Conservation (phyloP, 2,329 filamentous ascomycete species). For the Colletotrichum godetiae region DNA sequence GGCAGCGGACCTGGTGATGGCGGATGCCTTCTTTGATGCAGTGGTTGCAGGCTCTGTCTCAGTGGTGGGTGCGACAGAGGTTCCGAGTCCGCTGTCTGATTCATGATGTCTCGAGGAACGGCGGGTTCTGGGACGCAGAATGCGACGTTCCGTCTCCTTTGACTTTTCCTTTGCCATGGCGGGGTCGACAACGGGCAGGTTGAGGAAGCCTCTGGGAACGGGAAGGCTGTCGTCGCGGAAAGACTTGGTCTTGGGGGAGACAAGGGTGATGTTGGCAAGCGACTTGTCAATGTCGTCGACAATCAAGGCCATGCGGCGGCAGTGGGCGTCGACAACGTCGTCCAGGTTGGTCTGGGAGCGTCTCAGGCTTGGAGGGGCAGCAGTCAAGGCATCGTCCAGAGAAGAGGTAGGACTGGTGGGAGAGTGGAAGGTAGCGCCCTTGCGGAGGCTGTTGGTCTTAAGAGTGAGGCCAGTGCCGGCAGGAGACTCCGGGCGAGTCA, state of each 20-base stretch:
- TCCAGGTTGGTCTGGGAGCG: conserved; percentile 78
- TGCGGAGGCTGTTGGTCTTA: conserved; percentile 71
- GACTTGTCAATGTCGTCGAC: conserved; percentile 74
- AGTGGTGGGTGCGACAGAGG: conserved; percentile 76
- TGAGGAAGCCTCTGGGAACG: conserved; percentile 69
- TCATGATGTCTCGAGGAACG: conserved; percentile 73
- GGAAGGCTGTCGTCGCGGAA: conserved; percentile 69
- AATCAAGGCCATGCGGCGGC: conserved; percentile 75
- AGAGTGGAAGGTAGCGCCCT: conserved; percentile 76
- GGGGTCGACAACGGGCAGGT: conserved; percentile 64
- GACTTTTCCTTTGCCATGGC: conserved; percentile 54
- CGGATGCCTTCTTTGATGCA: conserved; percentile 58
- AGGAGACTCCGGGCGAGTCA: conserved; percentile 52
- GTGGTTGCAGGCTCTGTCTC: conserved; percentile 59
- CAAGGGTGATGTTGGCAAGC: conserved; percentile 59
- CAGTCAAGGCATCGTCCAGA: conserved; percentile 54
- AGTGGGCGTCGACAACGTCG: conserved; percentile 76
- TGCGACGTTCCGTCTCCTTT: conserved; percentile 57
- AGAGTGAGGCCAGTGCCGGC: conserved; percentile 55
- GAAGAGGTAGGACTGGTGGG: conserved; percentile 49
- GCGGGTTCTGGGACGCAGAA: conserved; percentile 65
- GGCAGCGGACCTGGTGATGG: conserved; percentile 71
- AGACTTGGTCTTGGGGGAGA: conserved; percentile 50
- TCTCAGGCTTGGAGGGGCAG: conserved; percentile 65
- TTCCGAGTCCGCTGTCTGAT: conserved; percentile 90